Evolutionary conservation across 495 filamentous ascomycete genomes (phyloP).

Genomic region (Tetracladium setigerum): DNA sequence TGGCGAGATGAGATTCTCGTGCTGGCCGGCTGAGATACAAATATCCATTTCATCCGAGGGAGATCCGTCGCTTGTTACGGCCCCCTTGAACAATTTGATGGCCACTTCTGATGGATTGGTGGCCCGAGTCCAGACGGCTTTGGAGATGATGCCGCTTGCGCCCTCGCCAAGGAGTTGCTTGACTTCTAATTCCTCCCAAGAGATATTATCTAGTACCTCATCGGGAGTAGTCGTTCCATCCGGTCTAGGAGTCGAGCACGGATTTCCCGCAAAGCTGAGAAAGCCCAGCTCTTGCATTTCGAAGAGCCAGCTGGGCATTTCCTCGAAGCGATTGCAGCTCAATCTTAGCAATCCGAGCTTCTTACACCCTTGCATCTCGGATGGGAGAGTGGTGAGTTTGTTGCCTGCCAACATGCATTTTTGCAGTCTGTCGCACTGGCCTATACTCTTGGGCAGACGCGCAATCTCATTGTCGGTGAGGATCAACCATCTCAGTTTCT

Average conservation of each 20-base stretch:
- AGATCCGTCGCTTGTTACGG: conserved; percentile 31
- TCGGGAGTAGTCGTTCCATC: conserved; percentile 2
- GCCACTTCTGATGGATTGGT: conserved; percentile 30
- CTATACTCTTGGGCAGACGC: conserved; percentile 30
- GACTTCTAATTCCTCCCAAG: conserved; percentile 30
- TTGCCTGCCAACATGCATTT: conserved; percentile 39
- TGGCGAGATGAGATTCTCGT: conserved; percentile 35
- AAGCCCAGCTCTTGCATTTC: conserved; percentile 35
- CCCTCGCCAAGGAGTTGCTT: conserved; percentile 27
- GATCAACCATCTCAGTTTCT: conserved; percentile 34
- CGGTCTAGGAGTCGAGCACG: conserved; percentile 23
- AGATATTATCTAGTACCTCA: conserved; percentile 25
- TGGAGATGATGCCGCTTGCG: conserved; percentile 31
- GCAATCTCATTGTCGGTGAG: conserved; percentile 33
- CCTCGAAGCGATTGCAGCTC: conserved; percentile 29
- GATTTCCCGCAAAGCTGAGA: conserved; percentile 37
- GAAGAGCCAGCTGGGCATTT: conserved; percentile 34
- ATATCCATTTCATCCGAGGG: conserved; percentile 37
- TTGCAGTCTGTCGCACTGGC: conserved; percentile 29
- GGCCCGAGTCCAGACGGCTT: conserved; percentile 24
- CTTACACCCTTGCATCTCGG: conserved; percentile 31
- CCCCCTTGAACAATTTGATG: conserved; percentile 37
- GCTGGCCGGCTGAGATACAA: conserved; percentile 32
- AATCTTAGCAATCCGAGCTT: conserved; percentile 34
- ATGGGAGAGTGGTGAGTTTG: conserved; percentile 26